phyloP scores from a whole-genome alignment of 1,284 basidiomycete genomes.

The Ustilago bromivora region DNA sequence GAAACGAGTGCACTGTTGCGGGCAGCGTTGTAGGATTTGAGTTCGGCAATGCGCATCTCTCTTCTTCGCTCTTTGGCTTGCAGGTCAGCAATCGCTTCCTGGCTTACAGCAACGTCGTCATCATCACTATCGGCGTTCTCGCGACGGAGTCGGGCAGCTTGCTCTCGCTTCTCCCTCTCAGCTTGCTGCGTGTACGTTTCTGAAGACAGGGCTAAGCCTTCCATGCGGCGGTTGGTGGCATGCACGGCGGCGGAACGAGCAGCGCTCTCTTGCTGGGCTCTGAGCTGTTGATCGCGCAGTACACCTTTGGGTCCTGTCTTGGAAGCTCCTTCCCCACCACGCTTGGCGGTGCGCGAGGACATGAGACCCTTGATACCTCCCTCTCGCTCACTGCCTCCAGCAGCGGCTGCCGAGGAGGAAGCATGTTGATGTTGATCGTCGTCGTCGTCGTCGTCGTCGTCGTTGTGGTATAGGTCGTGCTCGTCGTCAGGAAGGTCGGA shows the following conservation, averaged over 20 bases:
- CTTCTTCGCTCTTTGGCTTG: slow-evolving; percentile 45
- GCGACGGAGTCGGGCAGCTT: slow-evolving; percentile 5
- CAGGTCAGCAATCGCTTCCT: slow-evolving; percentile 43
- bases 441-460: slow-evolving; percentile 35
- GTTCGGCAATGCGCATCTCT: slow-evolving; percentile 48
- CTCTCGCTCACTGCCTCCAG: not conserved
- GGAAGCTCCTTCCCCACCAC: slow-evolving; percentile 36
- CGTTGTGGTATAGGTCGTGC: slow-evolving; percentile 20
- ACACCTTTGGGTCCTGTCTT: slow-evolving; percentile 64
- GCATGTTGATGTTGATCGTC: not conserved
- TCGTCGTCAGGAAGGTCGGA: slow-evolving; percentile 45
- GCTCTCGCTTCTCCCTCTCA: slow-evolving; percentile 31
- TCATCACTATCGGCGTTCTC: slow-evolving; percentile 29
- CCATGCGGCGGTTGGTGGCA: slow-evolving; percentile 43
- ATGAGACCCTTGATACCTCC: slow-evolving; percentile 17
- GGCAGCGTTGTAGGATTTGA: slow-evolving; percentile 28
- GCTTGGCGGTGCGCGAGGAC: slow-evolving; percentile 20
- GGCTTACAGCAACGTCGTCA: slow-evolving; percentile 24
- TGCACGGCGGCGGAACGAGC: slow-evolving; percentile 22
- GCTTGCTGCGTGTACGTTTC: slow-evolving; percentile 52
- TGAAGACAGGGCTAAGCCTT: slow-evolving; percentile 38
- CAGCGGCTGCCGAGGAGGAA: slow-evolving; percentile 4
- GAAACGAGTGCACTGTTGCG: slow-evolving; percentile 14
- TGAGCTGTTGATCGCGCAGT: slow-evolving; percentile 42
- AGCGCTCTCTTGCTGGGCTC: slow-evolving; percentile 24